Conservation (phyloP, 108 stramenopile species). For the Stephanodiscus triporus region DNA sequence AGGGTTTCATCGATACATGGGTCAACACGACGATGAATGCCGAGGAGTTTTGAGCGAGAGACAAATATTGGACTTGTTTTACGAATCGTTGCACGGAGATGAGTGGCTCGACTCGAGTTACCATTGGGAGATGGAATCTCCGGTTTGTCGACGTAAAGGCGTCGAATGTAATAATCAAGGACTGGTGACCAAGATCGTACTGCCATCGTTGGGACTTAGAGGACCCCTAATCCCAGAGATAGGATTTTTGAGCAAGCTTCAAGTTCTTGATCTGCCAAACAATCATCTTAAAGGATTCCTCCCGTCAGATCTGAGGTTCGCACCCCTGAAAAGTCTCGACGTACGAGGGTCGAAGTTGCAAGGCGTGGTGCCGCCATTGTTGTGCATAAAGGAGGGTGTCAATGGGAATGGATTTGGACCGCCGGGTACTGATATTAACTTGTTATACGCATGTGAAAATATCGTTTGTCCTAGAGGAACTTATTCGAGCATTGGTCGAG, state of each 20-base stretch:
- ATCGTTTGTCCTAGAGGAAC: slow-evolving; percentile 49
- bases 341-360: slow-evolving; percentile 34
- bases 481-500: slow-evolving; percentile 45
- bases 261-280: slow-evolving; percentile 39
- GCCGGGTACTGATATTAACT: slow-evolving; percentile 24
- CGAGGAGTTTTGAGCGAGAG: slow-evolving; percentile 26
- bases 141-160: slow-evolving; percentile 37
- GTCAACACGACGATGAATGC: slow-evolving; percentile 30
- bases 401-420: slow-evolving; percentile 53
- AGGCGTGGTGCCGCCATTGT: slow-evolving; percentile 49
- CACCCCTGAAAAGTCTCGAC: slow-evolving; percentile 40
- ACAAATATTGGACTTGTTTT: slow-evolving; percentile 52
- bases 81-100: slow-evolving; percentile 34
- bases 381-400: slow-evolving; percentile 54
- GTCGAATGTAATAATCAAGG: slow-evolving; percentile 46
- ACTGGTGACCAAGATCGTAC: slow-evolving; percentile 32
- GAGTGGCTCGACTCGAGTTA: slow-evolving; percentile 37
- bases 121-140: slow-evolving; percentile 29
- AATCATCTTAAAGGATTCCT: slow-evolving; percentile 52
- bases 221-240: slow-evolving; percentile 42
- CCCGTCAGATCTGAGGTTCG: slow-evolving; percentile 55
- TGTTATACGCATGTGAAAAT: slow-evolving; percentile 46
- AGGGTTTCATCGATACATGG: slow-evolving; percentile 51
- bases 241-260: slow-evolving; percentile 39
- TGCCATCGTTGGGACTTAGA: slow-evolving; percentile 37